Conservation (phyloP, 352 stramenopile genomes). For the Pelagophyceae sp. region DNA sequence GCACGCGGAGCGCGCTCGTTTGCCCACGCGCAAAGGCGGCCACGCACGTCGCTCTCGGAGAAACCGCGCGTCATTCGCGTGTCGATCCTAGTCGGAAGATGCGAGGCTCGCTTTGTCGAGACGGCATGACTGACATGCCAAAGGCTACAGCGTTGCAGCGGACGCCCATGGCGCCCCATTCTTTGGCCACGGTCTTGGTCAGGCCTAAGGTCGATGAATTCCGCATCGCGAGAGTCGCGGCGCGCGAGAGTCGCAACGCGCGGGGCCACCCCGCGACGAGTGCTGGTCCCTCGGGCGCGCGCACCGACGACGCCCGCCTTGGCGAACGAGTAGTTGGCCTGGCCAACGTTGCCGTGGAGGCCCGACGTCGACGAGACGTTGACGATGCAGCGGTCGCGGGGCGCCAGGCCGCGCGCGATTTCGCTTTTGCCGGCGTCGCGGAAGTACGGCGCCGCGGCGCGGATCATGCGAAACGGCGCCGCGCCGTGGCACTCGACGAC, state of each 20-base stretch:
- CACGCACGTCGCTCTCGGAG: neutral
- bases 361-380: slow-evolving; percentile 66
- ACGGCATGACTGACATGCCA: too few species aligned
- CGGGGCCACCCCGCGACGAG: too few species aligned
- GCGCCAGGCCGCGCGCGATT: slow-evolving; percentile 12
- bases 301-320: slow-evolving; percentile 59
- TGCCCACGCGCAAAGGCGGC: neutral
- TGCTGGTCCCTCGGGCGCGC: too few species aligned
- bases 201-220: too few species aligned
- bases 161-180: slow-evolving; percentile 62
- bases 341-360: slow-evolving; percentile 73
- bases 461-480: slow-evolving; percentile 66
- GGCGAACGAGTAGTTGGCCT: slow-evolving; percentile 70
- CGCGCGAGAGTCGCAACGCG: too few species aligned
- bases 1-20: neutral
- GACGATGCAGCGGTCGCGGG: slow-evolving; percentile 64
- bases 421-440: slow-evolving; percentile 35
- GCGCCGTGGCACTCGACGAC: slow-evolving; percentile 65
- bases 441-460: slow-evolving; percentile 63
- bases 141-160: slow-evolving; percentile 60
- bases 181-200: slow-evolving; percentile 66
- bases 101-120: too few species aligned
- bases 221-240: too few species aligned
- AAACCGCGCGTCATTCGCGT: neutral
- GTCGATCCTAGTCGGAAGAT: too few species aligned